phyloP scores from a whole-genome alignment of 2,329 filamentous ascomycete genomes.

The Sporothrix globosa region DNA sequence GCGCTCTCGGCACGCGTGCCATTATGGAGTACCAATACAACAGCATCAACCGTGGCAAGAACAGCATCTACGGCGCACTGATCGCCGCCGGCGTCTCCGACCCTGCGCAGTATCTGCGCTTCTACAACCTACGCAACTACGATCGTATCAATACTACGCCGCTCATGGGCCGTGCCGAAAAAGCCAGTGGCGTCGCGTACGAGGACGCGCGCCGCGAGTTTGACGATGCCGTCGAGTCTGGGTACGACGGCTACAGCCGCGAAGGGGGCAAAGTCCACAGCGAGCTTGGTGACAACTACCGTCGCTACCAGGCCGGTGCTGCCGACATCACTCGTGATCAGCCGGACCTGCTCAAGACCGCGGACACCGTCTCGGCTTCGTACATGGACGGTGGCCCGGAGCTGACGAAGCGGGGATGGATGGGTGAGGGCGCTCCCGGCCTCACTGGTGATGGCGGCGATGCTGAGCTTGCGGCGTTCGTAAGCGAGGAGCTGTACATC shows the following conservation, averaged over 20 bases:
- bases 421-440: slow-evolving; percentile 35
- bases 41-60: slow-evolving; percentile 74
- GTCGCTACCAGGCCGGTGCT: slow-evolving; percentile 73
- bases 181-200: slow-evolving; percentile 67
- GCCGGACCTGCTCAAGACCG: slow-evolving; percentile 42
- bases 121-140: slow-evolving; percentile 84
- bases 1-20: slow-evolving; percentile 73
- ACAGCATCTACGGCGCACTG: slow-evolving; percentile 76
- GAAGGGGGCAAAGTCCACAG: slow-evolving; percentile 36
- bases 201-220: slow-evolving; percentile 66
- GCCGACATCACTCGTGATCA: slow-evolving; percentile 42
- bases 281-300: slow-evolving; percentile 55
- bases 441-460: slow-evolving; percentile 37
- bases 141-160: slow-evolving; percentile 76
- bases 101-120: slow-evolving; percentile 73
- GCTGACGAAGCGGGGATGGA: slow-evolving; percentile 63
- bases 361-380: slow-evolving; percentile 76
- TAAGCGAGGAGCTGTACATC: slow-evolving; percentile 65
- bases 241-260: slow-evolving; percentile 46
- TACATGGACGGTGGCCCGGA: slow-evolving; percentile 80
- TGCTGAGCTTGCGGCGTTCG: slow-evolving; percentile 64
- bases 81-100: slow-evolving; percentile 66
- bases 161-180: slow-evolving; percentile 63
- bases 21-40: slow-evolving; percentile 90
- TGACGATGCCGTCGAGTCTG: slow-evolving; percentile 59